Base-by-base conservation (phyloP, 345 rosid species). In the Aethionema arabicum region DNA sequence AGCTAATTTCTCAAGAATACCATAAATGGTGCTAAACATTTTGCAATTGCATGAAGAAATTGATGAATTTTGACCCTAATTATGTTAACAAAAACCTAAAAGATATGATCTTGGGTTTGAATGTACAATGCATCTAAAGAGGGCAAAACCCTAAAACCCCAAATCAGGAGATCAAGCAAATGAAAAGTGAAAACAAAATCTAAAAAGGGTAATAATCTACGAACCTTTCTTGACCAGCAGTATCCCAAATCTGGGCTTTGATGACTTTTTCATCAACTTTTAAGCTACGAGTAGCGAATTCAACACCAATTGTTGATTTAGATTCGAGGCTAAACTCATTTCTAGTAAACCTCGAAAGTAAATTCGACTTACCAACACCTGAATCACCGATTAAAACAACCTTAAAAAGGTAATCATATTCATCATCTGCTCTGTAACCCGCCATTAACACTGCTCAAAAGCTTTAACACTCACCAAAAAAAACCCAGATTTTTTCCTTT, bases 171-270 rank as follows among this genome's bases (percentile, higher is more conserved):
- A 69, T 4, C 35, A 47, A 42, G 43, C 27, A 14, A 74, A n/a
- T 61, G 67, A 52, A 75, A 71, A 8, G 58, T 29, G 38, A 66
- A 7, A 63, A 38, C 11, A 37, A 49, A 6, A 51, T 32, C n/a
- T 53, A 54, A 16, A 31, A 11, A 45, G 27, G 27, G 27, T 1
- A 21, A 21, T 21, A 38, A 32, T 9, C 21, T 2, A 63, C 61
- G 31, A 32, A 86, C 95, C 97, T 90, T 58, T 90, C 97, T 71
- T 90, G 95, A 48, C 97, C 97, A 76, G 97, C 97, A 48, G 97
- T 90, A 65, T 90, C 97, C 97, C 97, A 90, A 86, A 90, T 90
- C 95, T 90, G 97, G 69, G 97, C 91, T 71, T 90, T 90, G 76
- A 90, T 83, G 67, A 90, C 81, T 71, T 90, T 90, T 14, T 79